phyloP scores from a whole-genome alignment of 352 stramenopile species.

The Ochromonadaceae sp. region DNA sequence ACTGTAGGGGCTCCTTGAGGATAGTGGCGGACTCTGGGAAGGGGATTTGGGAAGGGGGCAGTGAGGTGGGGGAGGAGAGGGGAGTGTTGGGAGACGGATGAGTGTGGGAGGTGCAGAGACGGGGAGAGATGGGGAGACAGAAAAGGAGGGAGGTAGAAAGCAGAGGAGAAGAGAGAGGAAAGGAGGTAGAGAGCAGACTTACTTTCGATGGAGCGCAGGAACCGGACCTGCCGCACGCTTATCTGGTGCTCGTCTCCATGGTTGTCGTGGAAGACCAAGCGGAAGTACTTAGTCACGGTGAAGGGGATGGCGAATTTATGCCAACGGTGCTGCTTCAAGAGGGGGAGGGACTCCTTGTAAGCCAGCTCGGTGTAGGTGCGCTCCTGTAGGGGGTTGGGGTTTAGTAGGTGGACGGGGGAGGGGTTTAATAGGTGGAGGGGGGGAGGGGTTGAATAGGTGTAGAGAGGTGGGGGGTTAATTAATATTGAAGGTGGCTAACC shows the following conservation, averaged over 20 bases:
- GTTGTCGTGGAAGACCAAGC: background rate
- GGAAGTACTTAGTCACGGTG: constrained; percentile 6
- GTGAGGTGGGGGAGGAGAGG: no score
- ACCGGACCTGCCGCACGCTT: constrained; percentile 1
- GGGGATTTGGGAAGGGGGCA: background rate
- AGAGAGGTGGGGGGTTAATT: no score
- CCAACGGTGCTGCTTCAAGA: background rate
- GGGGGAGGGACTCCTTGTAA: background rate
- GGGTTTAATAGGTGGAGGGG: no score
- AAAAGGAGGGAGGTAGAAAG: background rate
- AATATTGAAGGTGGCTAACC: no score
- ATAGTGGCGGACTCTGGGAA: constrained; percentile 8
- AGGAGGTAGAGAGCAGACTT: background rate
- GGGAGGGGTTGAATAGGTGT: no score
- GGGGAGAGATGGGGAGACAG: background rate
- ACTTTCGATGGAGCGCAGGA: constrained; percentile 8
- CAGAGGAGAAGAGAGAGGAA: background rate
- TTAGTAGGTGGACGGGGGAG: no score
- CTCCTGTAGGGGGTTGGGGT: no score
- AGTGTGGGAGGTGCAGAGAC: no score
- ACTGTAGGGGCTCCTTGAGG: background rate
- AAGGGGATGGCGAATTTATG: background rate
- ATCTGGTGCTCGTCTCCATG: constrained; percentile 14
- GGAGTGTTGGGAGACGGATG: no score
- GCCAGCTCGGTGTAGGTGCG: background rate